Evolutionary conservation across 306 rosid species (phyloP), one percentile per base, ranked within the genome.

Genomic region (Dryas drummondii): DNA sequence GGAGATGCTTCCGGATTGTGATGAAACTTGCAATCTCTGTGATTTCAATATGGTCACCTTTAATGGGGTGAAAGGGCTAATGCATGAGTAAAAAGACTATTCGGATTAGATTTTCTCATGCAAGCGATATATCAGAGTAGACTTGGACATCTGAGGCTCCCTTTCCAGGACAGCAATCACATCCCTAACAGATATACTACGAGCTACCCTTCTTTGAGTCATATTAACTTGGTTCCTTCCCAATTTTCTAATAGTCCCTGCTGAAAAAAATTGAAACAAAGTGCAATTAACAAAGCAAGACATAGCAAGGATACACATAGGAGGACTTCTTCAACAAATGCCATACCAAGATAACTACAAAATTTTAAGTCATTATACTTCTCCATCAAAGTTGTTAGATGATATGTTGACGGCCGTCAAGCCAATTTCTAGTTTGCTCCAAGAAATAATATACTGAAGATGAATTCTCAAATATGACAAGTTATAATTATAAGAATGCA

Each of bases 61-160:
- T 58, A 56, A 56, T 56, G 32, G 5, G 11, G 61, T 17, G 10
- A 55, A 15, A 52, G 15, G 13, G 7, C 56, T 52, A 15, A 52
- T 14, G 6, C 57, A 50, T 32, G 37, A 32, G 37, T 32, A 32
- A 32, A 32, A 1, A 32, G 37, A 32, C 37, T 32, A 32, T 32
- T 32, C 89, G 5, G 91, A 79, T 77, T 61, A 88, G 68, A 73
- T 76, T 81, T 71, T 88, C 74, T 91, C 91, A 37, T 84, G 84
- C 79, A 89, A 78, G 72, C 83, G 84, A 82, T 91, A 83, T n/a
- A 89, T 49, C 17, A 84, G 82, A 49, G 89, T 76, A 55, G 96
- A 88, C 79, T 84, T 84, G 13, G 91, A 85, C 97, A 91, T 91
- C 79, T 87, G 96, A 42, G 96, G 94, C 74, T 93, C 97, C 83